Evolutionary conservation across 768 basidiomycete species (phyloP).

Genomic region (Tremella yokohamensis): DNA sequence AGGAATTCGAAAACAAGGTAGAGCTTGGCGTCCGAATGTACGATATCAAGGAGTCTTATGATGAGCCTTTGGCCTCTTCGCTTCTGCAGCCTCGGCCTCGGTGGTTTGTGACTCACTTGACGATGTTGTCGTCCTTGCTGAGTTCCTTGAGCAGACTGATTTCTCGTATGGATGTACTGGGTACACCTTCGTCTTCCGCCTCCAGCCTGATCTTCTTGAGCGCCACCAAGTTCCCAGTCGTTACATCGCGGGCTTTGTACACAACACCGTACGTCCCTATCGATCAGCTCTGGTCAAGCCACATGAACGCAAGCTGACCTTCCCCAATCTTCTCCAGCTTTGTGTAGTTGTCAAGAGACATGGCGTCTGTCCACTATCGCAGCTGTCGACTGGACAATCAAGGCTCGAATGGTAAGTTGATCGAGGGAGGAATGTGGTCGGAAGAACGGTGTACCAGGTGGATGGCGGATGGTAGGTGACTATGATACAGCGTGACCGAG

Average conservation of each 20-base stretch:
- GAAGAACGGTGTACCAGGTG: too few relatives aligned
- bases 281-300: background rate
- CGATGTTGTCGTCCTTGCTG: conserved; percentile 85
- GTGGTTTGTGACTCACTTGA: conserved; percentile 58
- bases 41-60: conserved; percentile 83
- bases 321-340: conserved; percentile 93
- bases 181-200: conserved; percentile 98
- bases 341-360: conserved; percentile 67
- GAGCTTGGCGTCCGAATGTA: conserved; percentile 93
- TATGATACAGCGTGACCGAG: too few relatives aligned
- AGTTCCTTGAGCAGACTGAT: conserved; percentile 96
- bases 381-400: too few relatives aligned
- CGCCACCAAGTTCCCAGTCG: conserved; percentile 78
- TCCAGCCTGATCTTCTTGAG: conserved; percentile 98
- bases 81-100: background rate
- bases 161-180: conserved; percentile 95
- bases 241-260: conserved; percentile 87
- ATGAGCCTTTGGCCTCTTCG: background rate
- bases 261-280: conserved; percentile 97
- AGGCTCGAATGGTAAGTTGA: too few relatives aligned
- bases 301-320: conserved; percentile 58
- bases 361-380: conserved; percentile 2
- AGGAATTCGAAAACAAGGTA: conserved; percentile 98
- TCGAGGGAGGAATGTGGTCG: too few relatives aligned
- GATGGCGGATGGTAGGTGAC: too few relatives aligned